A percentile compares a stretch with the other conserved stretches of the same genome.
Evolutionary conservation across 352 stramenopile species (phyloP).

Genomic region (Globisporangium spiculum): DNA sequence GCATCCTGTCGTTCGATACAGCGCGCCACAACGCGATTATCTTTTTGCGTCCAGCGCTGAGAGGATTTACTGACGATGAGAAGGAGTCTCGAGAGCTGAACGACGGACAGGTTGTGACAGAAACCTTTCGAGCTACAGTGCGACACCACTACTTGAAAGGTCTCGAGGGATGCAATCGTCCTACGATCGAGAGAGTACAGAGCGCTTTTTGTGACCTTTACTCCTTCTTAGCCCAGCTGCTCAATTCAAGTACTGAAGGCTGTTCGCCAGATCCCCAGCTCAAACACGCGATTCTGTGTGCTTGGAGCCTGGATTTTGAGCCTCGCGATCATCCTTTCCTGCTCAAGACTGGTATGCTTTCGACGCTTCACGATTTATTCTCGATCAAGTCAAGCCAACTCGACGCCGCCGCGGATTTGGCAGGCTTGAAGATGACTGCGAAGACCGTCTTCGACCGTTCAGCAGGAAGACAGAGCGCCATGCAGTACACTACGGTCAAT

Average conservation of each 20-base stretch:
- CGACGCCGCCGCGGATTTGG: slow-evolving; percentile 32
- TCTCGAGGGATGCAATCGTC: slow-evolving; percentile 75
- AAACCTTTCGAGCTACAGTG: slow-evolving; percentile 83
- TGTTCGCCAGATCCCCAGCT: slow-evolving; percentile 48
- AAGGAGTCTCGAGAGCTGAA: slow-evolving; percentile 78
- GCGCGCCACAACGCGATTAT: slow-evolving; percentile 74
- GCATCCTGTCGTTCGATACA: slow-evolving; percentile 70
- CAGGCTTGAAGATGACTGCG: slow-evolving; percentile 19
- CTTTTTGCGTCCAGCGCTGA: slow-evolving; percentile 80
- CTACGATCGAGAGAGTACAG: slow-evolving; percentile 56
- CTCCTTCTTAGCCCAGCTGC: slow-evolving; percentile 52
- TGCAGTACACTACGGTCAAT: slow-evolving; percentile 46
- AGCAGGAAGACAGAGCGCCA: slow-evolving; percentile 1
- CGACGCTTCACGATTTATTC: slow-evolving; percentile 68
- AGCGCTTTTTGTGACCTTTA: slow-evolving; percentile 79
- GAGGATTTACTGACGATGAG: slow-evolving; percentile 84
- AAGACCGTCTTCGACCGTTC: slow-evolving; percentile 12
- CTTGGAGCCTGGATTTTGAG: slow-evolving; percentile 85
- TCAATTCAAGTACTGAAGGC: slow-evolving; percentile 26
- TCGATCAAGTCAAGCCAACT: slow-evolving; percentile 56
- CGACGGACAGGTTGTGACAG: slow-evolving; percentile 68
- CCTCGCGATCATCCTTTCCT: slow-evolving; percentile 77
- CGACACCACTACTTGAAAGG: slow-evolving; percentile 87
- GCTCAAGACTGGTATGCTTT: slow-evolving; percentile 75
- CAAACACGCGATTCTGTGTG: slow-evolving; percentile 77